phyloP scores from a whole-genome alignment of 148 eudicot species.

The Pouteria glomerata region DNA sequence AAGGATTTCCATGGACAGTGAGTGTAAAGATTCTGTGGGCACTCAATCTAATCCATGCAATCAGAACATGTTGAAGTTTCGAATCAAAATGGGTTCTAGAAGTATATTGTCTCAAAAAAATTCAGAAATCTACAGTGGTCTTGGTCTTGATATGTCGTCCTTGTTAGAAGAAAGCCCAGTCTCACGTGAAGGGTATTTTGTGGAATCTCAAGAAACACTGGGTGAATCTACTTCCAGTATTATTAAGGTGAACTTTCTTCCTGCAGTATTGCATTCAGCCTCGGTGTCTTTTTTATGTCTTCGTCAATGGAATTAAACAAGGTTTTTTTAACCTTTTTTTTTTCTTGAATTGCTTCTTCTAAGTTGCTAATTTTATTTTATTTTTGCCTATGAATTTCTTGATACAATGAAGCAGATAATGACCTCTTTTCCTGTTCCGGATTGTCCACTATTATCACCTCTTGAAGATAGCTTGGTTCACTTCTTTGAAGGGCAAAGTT shows the following conservation, averaged over 20 bases:
- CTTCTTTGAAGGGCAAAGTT: slow-evolving; percentile 41
- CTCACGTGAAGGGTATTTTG: slow-evolving; percentile 49
- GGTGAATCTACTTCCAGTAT: slow-evolving; percentile 70
- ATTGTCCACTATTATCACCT: slow-evolving; percentile 64
- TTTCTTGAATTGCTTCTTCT: slow-evolving; percentile 6
- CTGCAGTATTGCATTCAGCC: slow-evolving; percentile 2
- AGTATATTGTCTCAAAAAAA: slow-evolving; percentile 56
- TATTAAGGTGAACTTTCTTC: slow-evolving; percentile 50
- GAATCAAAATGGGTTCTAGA: slow-evolving; percentile 78
- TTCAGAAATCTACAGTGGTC: slow-evolving; percentile 86
- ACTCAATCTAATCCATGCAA: background rate
- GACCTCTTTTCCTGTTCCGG: slow-evolving; percentile 58
- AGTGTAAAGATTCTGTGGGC: background rate
- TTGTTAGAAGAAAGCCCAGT: slow-evolving; percentile 62
- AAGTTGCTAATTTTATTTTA: background rate
- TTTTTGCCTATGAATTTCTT: background rate
- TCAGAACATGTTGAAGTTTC: slow-evolving; percentile 66
- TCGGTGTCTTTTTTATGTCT: background rate
- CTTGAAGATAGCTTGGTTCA: slow-evolving; percentile 49
- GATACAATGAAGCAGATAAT: slow-evolving; percentile 57
- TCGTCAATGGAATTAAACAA: background rate
- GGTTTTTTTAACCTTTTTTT: background rate
- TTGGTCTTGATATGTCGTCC: slow-evolving; percentile 77
- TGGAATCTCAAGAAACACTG: slow-evolving; percentile 26
- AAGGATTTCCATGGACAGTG: slow-evolving; percentile 35